phyloP scores from a whole-genome alignment of 2,329 filamentous ascomycete genomes.

The Aspergillus brasiliensis region DNA sequence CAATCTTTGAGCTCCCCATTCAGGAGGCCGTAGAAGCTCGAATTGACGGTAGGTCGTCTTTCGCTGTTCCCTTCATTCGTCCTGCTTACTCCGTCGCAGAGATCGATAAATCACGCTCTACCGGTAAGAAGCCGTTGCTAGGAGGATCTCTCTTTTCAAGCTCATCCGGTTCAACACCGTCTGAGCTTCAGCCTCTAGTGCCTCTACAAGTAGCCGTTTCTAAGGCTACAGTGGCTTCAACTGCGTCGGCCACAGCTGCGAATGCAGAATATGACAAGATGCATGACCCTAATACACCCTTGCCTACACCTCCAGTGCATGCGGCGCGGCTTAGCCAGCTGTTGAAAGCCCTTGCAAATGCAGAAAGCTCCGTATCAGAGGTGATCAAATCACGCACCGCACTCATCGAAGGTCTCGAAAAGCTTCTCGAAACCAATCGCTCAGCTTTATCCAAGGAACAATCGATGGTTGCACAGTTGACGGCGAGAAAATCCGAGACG shows the following conservation, averaged over 20 bases:
- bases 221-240: constrained; percentile 70
- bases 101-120: constrained; percentile 57
- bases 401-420: constrained; percentile 79
- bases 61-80: not conserved
- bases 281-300: constrained; percentile 66
- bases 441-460: constrained; percentile 71
- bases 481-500: constrained; percentile 68
- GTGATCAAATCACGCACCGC: constrained; percentile 81
- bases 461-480: constrained; percentile 63
- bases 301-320: constrained; percentile 84
- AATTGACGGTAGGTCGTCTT: constrained; percentile 68
- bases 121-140: constrained; percentile 57
- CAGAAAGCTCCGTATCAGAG: constrained; percentile 85
- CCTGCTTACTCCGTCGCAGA: constrained; percentile 41
- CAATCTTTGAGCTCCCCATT: constrained; percentile 79
- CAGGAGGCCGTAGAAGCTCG: constrained; percentile 78
- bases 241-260: constrained; percentile 68
- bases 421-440: constrained; percentile 74
- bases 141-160: constrained; percentile 72
- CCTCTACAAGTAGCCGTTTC: constrained; percentile 71
- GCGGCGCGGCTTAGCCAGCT: constrained; percentile 86
- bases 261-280: constrained; percentile 83
- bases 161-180: constrained; percentile 62
- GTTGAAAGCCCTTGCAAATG: constrained; percentile 84
- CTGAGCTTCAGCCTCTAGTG: constrained; percentile 76